Base-by-base conservation (phyloP, 2,329 filamentous ascomycete genomes). In the Neofusicoccum kwambonambiense region DNA sequence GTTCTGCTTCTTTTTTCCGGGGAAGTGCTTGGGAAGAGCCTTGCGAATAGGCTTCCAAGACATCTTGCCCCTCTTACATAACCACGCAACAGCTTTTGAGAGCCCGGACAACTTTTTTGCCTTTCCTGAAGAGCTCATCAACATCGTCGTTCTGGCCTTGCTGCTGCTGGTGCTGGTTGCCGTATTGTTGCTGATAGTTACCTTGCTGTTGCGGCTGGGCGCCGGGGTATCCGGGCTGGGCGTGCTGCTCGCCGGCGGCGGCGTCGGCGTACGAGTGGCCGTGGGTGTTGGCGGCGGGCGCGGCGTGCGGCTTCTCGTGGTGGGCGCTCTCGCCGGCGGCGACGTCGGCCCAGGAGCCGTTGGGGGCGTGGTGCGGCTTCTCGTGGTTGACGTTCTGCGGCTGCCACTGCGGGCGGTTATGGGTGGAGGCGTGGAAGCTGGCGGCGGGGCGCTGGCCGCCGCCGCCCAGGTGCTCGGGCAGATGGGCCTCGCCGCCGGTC, bases 1-100 rank as follows among this genome's bases (percentile, higher is more conserved):
- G 35, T 57, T 42, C 15, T 57, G 52, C 52, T 56, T 41, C 50
- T 52, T 57, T 39, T 31, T 17, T 17, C 15, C 15, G 41, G 19
- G 52, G 19, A 42, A 22, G n/a, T 44, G 41, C 52, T 57, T 57
- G 52, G 52, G 52, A 3, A 57, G 39, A 19, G 39, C 39, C 52
- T 44, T 44, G 52, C 52, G 52, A 39, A 57, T 37, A 11, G 52
- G 52, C 39, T 44, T 44, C 52, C 52, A 57, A 31, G 27, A 31
- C 27, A 31, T 31, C 27, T 31, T 31, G 17, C 37, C 39, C 62
- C 45, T 64, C 50, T 64, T 64, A 94, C 90, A 93, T 93, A 71
- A 94, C 86, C 44, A 86, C 80, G 80, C 90, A 93, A 78, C 90
- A 93, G 45, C 81, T 78, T 75, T 88, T 87, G 75, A 92, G 74